Evolutionary conservation across 2,329 filamentous ascomycete species (phyloP).

Genomic region (Cordyceps cicadae): DNA sequence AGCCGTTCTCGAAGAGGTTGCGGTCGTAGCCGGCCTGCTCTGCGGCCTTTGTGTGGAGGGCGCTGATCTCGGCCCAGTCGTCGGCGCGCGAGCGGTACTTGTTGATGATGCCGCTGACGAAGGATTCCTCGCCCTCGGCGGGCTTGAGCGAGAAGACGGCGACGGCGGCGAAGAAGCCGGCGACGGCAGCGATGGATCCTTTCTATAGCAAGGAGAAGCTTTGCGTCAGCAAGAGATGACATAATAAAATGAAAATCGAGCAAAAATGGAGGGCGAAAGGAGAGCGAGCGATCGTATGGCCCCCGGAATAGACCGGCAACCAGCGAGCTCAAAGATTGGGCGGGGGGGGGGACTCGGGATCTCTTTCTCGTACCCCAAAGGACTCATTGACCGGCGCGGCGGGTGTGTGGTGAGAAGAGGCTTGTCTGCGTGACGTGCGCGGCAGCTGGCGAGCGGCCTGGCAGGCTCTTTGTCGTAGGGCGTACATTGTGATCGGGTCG

Average conservation of each 20-base stretch:
- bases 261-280: background rate
- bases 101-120: constrained; percentile 37
- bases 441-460: constrained; percentile 29
- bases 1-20: constrained; percentile 42
- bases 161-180: constrained; percentile 16
- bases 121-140: constrained; percentile 42
- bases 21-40: constrained; percentile 52
- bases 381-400: constrained; percentile 41
- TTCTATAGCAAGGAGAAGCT: constrained; percentile 28
- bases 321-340: background rate
- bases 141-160: constrained; percentile 39
- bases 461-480: constrained; percentile 38
- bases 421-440: constrained; percentile 40
- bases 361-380: constrained; percentile 42
- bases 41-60: constrained; percentile 40
- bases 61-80: constrained; percentile 45
- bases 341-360: background rate
- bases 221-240: background rate
- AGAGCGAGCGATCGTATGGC: background rate
- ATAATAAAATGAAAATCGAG: background rate
- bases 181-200: constrained; percentile 38
- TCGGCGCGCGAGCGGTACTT: constrained; percentile 39
- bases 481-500: constrained; percentile 31
- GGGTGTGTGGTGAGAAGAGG: constrained; percentile 43
- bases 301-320: background rate